Evolutionary conservation across 805 yeast species (phyloP).

Genomic region (Schwanniomyces yamadae): DNA sequence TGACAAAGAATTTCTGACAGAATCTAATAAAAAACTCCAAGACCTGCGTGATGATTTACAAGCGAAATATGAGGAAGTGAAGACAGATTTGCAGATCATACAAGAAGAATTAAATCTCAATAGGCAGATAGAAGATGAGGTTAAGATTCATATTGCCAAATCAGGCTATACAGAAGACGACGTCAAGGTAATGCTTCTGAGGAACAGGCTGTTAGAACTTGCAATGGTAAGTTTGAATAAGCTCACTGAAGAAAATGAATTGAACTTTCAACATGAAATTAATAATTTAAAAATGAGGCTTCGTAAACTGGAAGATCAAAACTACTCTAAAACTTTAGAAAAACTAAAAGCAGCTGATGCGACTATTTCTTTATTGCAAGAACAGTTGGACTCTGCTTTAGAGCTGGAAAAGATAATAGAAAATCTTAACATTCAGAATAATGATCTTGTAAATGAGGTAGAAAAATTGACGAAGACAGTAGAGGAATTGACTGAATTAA

Average conservation of each 20-base stretch:
- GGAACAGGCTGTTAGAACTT: slow-evolving; percentile 41
- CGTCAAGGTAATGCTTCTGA: slow-evolving; percentile 20
- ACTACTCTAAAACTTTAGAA: slow-evolving; percentile 4
- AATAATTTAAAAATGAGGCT: slow-evolving; percentile 7
- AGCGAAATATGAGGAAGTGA: slow-evolving; percentile 26
- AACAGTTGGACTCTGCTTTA: slow-evolving; percentile 31
- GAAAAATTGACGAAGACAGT: slow-evolving; percentile 34
- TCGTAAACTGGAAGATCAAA: slow-evolving; percentile 3
- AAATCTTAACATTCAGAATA: slow-evolving; percentile 35
- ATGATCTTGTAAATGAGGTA: slow-evolving; percentile 32
- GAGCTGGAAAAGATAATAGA: slow-evolving; percentile 38
- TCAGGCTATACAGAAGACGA: slow-evolving; percentile 15
- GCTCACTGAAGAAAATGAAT: slow-evolving; percentile 24
- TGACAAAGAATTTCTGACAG: slow-evolving; percentile 45
- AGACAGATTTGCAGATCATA: slow-evolving; percentile 28
- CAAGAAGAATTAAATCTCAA: slow-evolving; percentile 38
- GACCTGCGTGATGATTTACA: slow-evolving; percentile 24
- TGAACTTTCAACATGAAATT: slow-evolving; percentile 19
- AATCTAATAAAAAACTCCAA: slow-evolving; percentile 29
- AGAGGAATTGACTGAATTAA: slow-evolving; percentile 48
- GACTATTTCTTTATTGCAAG: slow-evolving; percentile 26
- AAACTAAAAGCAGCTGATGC: slow-evolving; percentile 18
- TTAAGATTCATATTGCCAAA: slow-evolving; percentile 17
- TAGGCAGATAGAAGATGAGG: slow-evolving; percentile 35
- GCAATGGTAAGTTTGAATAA: slow-evolving; percentile 37